These are phyloP conservation scores for Citrus cavaleriei DNA, from an alignment of 345 rosid genomes.

Conservation along the genomic window DNA sequence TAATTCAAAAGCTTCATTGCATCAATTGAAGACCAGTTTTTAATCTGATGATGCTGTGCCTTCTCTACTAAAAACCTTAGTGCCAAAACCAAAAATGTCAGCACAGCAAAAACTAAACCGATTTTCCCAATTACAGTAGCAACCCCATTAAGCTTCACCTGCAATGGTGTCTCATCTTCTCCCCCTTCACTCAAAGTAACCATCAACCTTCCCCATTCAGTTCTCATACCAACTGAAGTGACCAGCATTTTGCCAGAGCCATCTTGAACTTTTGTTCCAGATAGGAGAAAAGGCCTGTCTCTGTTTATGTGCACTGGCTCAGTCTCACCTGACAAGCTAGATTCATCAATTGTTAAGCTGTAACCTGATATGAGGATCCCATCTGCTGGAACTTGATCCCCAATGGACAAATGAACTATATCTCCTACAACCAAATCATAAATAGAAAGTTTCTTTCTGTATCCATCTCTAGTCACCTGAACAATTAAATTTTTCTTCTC, in stretches of 20 bases:
- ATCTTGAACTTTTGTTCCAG: conserved; percentile 59
- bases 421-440: conserved; percentile 43
- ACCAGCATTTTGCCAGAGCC: conserved; percentile 69
- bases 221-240: conserved; percentile 72
- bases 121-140: conserved; percentile 63
- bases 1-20: conserved; percentile 46
- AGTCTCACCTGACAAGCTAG: conserved; percentile 55
- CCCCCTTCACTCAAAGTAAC: conserved; percentile 48
- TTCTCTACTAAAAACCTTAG: conserved; percentile 45
- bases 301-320: conserved; percentile 28
- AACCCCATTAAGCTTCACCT: conserved; percentile 64
- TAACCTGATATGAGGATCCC: conserved; percentile 40
- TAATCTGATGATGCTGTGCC: conserved; percentile 33
- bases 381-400: conserved; percentile 40
- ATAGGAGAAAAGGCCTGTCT: conserved; percentile 42
- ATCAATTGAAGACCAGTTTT: conserved; percentile 39
- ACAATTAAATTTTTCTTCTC: conserved; percentile 28
- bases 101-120: conserved; percentile 56
- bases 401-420: conserved; percentile 30
- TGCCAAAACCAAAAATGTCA: conserved; percentile 57
- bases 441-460: conserved; percentile 20
- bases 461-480: conserved; percentile 35
- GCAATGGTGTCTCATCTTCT: conserved; percentile 63
- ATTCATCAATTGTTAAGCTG: conserved; percentile 47
- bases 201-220: conserved; percentile 75